Evolutionary conservation across 1,284 basidiomycete genomes (phyloP), one percentile per base, ranked within the genome.

Genomic region (Fomitopsis pinicola): DNA sequence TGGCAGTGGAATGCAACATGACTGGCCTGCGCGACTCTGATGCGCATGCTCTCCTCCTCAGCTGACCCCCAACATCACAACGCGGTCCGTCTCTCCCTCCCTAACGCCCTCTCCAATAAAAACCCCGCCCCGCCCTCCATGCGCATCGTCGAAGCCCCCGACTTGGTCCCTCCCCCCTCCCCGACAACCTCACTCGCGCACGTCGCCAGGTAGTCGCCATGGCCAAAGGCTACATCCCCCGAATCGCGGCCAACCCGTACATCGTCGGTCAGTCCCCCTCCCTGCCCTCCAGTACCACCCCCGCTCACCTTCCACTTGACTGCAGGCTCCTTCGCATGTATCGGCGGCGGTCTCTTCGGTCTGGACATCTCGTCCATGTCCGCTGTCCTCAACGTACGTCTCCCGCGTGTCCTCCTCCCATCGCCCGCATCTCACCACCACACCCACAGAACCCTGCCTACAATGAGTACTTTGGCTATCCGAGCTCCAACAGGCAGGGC

Each of bases 341-440:
- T 92, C 65, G 89, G 89, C 58, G 89, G 89, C 66, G 86, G 87
- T 58, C 81, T 91, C 50, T 91, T 91, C 71, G 88, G 89, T 69
- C 71, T 90, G 76, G 89, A 92, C 79, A 91, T 91, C 69, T 89
- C 87, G 70, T 89, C 87, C 71, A 91, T 91, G 89, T 88, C 88
- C 63, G 88, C 86, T n/a, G 87, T 91, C 55, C 75, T 91, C 68
- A 87, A 76, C 65, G 87, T 87, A 67, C 72, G 14, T 22, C 33
- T 45, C 12, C 26, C 42, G 53, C 35, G 1, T 2, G 22, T 22
- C 22, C 22, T 22, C 22, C 22, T 22, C 59, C 12, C 38, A 19
- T 14, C 26, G 12, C 35, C n/a, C 30, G 9, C 33, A 35, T 54
- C 30, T 42, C 44, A 53, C 48, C 42, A n/a, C 59, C 50, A 15